Evolutionary conservation across 2,329 filamentous ascomycete species (phyloP).

Genomic region (Colletotrichum camelliae): DNA sequence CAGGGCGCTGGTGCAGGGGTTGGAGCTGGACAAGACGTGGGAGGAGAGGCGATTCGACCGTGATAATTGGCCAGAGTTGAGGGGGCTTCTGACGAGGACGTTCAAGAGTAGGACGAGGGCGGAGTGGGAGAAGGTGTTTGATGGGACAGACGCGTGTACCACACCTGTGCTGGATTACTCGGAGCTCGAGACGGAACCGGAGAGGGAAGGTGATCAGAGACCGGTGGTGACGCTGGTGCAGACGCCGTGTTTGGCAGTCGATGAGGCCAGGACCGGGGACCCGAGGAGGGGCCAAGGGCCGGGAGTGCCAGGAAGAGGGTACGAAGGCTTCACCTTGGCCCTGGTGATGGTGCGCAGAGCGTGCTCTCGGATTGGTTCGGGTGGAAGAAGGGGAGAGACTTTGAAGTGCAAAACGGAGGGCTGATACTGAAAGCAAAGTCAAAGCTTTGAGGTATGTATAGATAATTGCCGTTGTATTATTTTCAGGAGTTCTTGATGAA

Average conservation of each 20-base stretch:
- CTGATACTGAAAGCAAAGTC: constrained; percentile 52
- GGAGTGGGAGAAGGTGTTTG: constrained; percentile 88
- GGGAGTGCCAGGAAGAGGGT: constrained; percentile 71
- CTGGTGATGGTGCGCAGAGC: constrained; percentile 76
- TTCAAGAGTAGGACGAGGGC: constrained; percentile 74
- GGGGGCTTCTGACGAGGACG: constrained; percentile 59
- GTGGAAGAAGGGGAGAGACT: constrained; percentile 76
- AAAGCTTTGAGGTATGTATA: constrained; percentile 33
- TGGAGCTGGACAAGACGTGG: constrained; percentile 63
- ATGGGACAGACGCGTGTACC: constrained; percentile 90
- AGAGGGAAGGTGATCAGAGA: constrained; percentile 71
- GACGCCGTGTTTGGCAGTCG: constrained; percentile 72
- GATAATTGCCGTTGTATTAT: not conserved
- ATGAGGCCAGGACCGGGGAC: constrained; percentile 44
- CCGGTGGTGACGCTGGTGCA: constrained; percentile 71
- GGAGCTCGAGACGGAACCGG: constrained; percentile 65
- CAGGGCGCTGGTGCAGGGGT: constrained; percentile 66
- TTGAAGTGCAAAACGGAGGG: constrained; percentile 67
- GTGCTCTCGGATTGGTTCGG: constrained; percentile 76
- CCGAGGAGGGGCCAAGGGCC: constrained; percentile 65
- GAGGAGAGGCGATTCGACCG: constrained; percentile 63
- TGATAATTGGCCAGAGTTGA: constrained; percentile 71
- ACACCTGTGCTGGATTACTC: constrained; percentile 82
- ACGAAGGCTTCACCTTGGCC: constrained; percentile 61
- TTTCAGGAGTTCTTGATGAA: not conserved